Evolutionary conservation across 2,329 filamentous ascomycete genomes (phyloP), one percentile per base, ranked within the genome.

Genomic region (Hymenoscyphus fraxineus): DNA sequence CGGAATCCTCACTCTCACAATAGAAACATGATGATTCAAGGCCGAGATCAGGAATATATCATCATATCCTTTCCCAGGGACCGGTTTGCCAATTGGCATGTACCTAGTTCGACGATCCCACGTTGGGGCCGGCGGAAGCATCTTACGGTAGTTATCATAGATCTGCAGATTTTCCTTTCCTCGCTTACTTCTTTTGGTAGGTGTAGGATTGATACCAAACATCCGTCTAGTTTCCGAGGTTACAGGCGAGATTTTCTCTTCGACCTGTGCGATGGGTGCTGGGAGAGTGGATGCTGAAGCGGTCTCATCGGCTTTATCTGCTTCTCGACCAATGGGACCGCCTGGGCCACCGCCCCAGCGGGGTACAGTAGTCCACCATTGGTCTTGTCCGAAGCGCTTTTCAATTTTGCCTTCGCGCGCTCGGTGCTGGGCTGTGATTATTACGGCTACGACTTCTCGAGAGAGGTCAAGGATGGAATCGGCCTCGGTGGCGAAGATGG

Each of bases 331-430:
- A 66, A 88, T 88, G 2, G 85, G 83, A 0, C 86, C 86, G 39
- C 86, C 86, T 9, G 81, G 72, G 2, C 85, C 86, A 58, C 86
- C 86, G 60, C 86, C 86, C 86, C 86, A 89, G 63, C 86, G 82
- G 40, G 80, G 83, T 69, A 80, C 81, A 7, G 80, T 81, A 0
- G 85, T 80, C 86, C 86, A 89, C 86, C 86, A 89, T 65, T 82
- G 77, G 19, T 79, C 82, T 61, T 86, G 80, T 1, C 86, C 86
- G 63, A 87, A 81, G 0, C 83, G 79, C 60, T 78, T 79, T 74
- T 89, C 87, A 0, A 75, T 75, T 64, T 80, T 83, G 39, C 83
- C 83, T 68, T 88, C 81, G 15, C 86, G 83, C 12, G 82, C 80
- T 19, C 87, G 83, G 67, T 88, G 85, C 72, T 90, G 87, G 0